These are phyloP conservation scores for Epichloe gansuensis DNA, from an alignment of 2,329 filamentous ascomycete species.

Conservation along the genomic window DNA sequence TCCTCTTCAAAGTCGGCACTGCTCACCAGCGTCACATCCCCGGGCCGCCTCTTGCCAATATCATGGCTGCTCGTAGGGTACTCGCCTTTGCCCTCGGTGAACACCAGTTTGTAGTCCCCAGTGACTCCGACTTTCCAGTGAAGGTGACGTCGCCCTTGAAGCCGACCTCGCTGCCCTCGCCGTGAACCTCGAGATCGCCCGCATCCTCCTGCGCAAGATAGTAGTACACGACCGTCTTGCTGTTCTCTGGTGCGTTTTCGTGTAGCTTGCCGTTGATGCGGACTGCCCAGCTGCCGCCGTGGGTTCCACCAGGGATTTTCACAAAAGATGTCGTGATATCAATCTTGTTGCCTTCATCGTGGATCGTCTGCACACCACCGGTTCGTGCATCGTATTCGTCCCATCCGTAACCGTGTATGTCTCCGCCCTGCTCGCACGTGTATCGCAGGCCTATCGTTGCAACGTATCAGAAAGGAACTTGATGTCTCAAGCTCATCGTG, in stretches of 20 bases:
- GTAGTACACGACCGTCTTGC: conserved; percentile 70
- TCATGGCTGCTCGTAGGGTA: conserved; percentile 54
- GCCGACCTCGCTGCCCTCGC: conserved; percentile 36
- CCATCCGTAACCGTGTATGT: conserved; percentile 94
- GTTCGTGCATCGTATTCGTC: conserved; percentile 87
- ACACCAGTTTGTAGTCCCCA: conserved; percentile 72
- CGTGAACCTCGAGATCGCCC: conserved; percentile 46
- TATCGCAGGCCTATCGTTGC: conserved; percentile 61
- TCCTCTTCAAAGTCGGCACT: conserved; percentile 57
- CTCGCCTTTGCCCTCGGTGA: conserved; percentile 58
- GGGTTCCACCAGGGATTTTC: conserved; percentile 73
- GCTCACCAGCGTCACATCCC: conserved; percentile 64
- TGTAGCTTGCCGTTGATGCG: conserved; percentile 73
- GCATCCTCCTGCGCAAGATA: conserved; percentile 75
- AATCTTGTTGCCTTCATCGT: conserved; percentile 76
- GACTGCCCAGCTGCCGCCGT: conserved; percentile 87
- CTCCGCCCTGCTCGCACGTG: conserved; percentile 91
- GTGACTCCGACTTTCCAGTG: conserved; percentile 53
- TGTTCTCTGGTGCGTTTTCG: conserved; percentile 50
- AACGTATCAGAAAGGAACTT: no score
- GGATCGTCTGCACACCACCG: conserved; percentile 81
- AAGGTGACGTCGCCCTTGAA: conserved; percentile 53
- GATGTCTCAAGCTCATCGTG: no score
- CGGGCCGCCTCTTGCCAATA: conserved; percentile 53
- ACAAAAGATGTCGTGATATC: conserved; percentile 90